Evolutionary conservation across 768 basidiomycete species (phyloP).

Genomic region (Heimioporus sp.): DNA sequence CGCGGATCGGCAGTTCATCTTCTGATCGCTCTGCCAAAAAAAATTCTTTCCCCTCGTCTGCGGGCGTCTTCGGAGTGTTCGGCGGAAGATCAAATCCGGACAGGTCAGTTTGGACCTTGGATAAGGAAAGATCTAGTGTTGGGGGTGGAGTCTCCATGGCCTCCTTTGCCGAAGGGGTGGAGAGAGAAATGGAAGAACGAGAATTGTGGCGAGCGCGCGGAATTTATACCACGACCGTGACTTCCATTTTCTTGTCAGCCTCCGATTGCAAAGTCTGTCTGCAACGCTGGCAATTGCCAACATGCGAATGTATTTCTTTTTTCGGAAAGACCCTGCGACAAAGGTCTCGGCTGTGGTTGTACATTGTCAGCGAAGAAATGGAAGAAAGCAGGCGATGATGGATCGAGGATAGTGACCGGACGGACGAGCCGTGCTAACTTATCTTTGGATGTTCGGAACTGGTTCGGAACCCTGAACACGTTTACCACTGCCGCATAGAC

Average conservation of each 20-base stretch:
- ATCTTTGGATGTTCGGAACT: no score
- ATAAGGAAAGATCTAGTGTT: constrained; percentile 17
- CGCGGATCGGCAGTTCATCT: constrained; percentile 66
- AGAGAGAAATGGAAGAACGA: background rate
- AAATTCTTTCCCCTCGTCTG: constrained; percentile 89
- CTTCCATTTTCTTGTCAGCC: no score
- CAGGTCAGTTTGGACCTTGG: constrained; percentile 1
- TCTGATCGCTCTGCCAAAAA: constrained; percentile 57
- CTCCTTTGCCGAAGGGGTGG: constrained; percentile 4
- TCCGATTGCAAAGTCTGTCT: background rate
- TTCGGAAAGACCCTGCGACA: background rate
- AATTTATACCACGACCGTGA: constrained; percentile 8
- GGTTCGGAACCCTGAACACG: no score
- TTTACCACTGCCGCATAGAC: no score
- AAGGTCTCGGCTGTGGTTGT: no score
- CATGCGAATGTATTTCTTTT: background rate
- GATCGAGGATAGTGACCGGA: no score
- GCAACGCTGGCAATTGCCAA: background rate
- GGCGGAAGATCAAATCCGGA: constrained; percentile 17
- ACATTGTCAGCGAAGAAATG: no score
- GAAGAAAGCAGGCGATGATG: no score
- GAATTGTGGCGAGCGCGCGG: constrained; percentile 3
- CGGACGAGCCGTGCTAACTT: no score
- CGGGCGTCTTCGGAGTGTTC: constrained; percentile 81
- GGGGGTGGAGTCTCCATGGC: background rate